These are phyloP conservation scores for Amanita pseudoporphyria DNA, from an alignment of 768 basidiomycete genomes.

Conservation along the genomic window DNA sequence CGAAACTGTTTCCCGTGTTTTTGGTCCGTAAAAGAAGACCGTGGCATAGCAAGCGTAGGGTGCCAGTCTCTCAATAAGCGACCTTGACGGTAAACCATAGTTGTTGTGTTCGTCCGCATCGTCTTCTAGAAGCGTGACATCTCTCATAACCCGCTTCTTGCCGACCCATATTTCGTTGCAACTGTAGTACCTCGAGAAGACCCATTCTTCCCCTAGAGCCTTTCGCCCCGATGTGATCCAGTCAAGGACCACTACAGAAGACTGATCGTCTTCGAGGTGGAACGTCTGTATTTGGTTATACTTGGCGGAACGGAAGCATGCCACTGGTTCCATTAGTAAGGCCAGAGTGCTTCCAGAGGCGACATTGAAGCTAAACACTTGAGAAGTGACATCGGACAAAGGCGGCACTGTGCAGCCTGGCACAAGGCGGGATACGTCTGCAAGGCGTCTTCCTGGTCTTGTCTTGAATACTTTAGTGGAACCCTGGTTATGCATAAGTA, in stretches of 20 bases:
- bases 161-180: constrained; percentile 73
- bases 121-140: constrained; percentile 70
- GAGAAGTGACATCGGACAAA: constrained; percentile 34
- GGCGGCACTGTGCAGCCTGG: background rate
- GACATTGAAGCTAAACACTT: constrained; percentile 53
- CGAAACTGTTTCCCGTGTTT: constrained; percentile 35
- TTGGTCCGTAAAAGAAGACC: constrained; percentile 69
- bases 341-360: constrained; percentile 49
- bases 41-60: constrained; percentile 92
- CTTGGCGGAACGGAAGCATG: constrained; percentile 77
- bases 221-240: constrained; percentile 89
- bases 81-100: constrained; percentile 27
- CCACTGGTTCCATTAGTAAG: constrained; percentile 87
- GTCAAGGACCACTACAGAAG: constrained; percentile 72
- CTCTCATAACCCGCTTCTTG: constrained; percentile 59
- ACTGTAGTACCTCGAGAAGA: constrained; percentile 75
- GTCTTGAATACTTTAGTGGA: constrained; percentile 93
- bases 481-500: constrained; percentile 38
- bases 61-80: constrained; percentile 49
- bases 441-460: constrained; percentile 50
- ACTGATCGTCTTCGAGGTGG: constrained; percentile 37
- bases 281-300: constrained; percentile 85
- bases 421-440: constrained; percentile 22
- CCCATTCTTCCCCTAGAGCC: constrained; percentile 83
- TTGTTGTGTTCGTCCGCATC: constrained; percentile 10